Conservation (phyloP, 176 grass and related monocot genomes). For the Triticum urartu region DNA sequence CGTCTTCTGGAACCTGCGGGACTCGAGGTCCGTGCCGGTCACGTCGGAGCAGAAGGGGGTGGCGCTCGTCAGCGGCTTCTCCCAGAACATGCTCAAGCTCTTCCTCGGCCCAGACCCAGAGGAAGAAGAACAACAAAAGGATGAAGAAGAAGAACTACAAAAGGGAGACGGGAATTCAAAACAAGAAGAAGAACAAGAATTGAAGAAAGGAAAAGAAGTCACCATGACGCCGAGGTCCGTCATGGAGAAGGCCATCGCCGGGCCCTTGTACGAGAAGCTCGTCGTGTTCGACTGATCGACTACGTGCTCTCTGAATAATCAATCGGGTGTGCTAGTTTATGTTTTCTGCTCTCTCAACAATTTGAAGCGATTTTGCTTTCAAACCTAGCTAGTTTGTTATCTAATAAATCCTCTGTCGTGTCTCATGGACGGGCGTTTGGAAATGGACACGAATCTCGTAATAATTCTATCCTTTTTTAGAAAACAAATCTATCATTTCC, state of each 20-base stretch:
- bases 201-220: background rate
- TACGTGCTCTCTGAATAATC: too few species aligned
- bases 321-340: background rate
- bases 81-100: constrained; percentile 74
- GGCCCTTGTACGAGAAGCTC: constrained; percentile 55
- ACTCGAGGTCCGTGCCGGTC: constrained; percentile 56
- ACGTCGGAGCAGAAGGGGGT: constrained; percentile 53
- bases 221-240: constrained; percentile 23
- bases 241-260: constrained; percentile 69
- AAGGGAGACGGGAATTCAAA: too few species aligned
- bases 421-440: background rate
- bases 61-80: constrained; percentile 78
- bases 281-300: constrained; percentile 51
- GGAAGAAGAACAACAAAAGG: background rate
- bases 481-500: too few species aligned
- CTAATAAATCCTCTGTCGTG: background rate
- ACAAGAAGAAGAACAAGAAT: background rate
- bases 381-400: background rate
- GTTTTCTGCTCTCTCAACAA: background rate
- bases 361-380: background rate
- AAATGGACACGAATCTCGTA: background rate
- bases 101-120: constrained; percentile 33
- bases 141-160: background rate
- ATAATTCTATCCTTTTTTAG: background rate
- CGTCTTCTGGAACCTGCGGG: constrained; percentile 84